Evolutionary conservation across 768 basidiomycete species (phyloP).

Genomic region (Hysterangium stoloniferum): DNA sequence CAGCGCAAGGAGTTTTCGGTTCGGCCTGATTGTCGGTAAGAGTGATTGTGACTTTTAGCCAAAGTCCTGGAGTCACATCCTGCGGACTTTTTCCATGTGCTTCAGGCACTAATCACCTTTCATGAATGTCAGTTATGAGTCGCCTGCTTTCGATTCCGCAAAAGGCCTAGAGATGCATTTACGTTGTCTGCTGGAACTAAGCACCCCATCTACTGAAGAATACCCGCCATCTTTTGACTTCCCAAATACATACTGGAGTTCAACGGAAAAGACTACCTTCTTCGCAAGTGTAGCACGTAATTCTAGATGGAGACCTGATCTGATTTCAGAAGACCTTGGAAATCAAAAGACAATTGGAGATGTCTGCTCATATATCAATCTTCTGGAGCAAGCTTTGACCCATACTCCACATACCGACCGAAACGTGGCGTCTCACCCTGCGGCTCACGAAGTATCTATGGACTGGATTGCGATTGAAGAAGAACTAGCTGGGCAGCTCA

Average conservation of each 20-base stretch:
- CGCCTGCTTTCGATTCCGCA: background rate
- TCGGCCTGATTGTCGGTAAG: no score
- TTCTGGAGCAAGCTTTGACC: background rate
- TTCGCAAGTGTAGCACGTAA: constrained; percentile 4
- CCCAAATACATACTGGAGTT: constrained; percentile 4
- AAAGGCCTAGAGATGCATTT: background rate
- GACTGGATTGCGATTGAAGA: constrained; percentile 5
- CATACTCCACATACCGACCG: background rate
- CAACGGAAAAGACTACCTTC: background rate
- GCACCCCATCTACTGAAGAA: background rate
- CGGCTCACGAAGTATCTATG: constrained; percentile 7
- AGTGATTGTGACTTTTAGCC: no score
- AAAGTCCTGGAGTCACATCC: no score
- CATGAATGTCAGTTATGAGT: no score
- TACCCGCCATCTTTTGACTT: background rate
- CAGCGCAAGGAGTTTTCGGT: no score
- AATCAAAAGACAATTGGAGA: background rate
- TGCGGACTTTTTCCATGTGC: no score
- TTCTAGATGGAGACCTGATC: constrained; percentile 11
- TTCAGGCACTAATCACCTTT: no score
- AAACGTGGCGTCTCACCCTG: background rate
- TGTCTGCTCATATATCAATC: constrained; percentile 5
- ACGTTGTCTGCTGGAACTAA: background rate
- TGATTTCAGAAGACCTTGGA: constrained; percentile 9
- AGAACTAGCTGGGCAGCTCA: background rate